A percentile compares a stretch with the other conserved stretches of the same genome.
Evolutionary conservation across 176 grass and related monocot species (phyloP).

Genomic region (Phragmites australis): DNA sequence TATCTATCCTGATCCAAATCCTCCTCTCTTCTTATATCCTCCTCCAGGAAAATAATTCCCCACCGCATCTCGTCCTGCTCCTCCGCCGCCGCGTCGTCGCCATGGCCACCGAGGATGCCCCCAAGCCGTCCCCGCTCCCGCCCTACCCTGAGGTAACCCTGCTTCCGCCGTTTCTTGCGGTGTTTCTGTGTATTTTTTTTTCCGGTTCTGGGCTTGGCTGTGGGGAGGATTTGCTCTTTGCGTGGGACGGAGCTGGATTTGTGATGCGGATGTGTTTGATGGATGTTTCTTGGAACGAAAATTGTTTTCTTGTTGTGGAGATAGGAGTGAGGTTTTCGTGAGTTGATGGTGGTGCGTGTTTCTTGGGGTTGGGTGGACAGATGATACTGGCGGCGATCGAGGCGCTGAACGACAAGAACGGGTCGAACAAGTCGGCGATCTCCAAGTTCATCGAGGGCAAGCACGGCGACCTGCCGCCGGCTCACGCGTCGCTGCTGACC

Average conservation of each 20-base stretch:
- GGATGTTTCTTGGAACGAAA: neutral
- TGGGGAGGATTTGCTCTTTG: neutral
- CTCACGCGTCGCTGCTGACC: conserved; percentile 70
- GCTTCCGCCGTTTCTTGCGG: neutral
- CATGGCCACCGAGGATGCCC: conserved; percentile 65
- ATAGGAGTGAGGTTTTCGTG: neutral
- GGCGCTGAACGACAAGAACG: conserved; percentile 55
- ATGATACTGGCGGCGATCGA: conserved; percentile 81
- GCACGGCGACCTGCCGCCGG: conserved; percentile 61
- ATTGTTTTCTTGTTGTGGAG: no score
- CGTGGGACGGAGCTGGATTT: neutral
- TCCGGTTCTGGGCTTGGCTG: neutral
- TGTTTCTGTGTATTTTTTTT: neutral
- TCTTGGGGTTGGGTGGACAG: conserved; percentile 15
- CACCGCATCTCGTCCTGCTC: neutral
- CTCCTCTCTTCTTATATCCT: conserved; percentile 24
- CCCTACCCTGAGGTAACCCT: conserved; percentile 76
- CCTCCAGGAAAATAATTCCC: conserved; percentile 21
- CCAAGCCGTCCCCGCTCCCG: conserved; percentile 53
- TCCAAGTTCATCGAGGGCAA: conserved; percentile 76
- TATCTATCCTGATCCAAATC: conserved; percentile 62
- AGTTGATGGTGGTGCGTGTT: neutral
- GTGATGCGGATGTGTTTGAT: neutral
- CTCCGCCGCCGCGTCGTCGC: conserved; percentile 15
- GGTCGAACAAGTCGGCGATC: conserved; percentile 89